Percentiles rank a stretch among this genome's conserved stretches.
Evolutionary conservation across 208 protist genomes (phyloP).

Genomic region (Plasmodiophora brassicae): DNA sequence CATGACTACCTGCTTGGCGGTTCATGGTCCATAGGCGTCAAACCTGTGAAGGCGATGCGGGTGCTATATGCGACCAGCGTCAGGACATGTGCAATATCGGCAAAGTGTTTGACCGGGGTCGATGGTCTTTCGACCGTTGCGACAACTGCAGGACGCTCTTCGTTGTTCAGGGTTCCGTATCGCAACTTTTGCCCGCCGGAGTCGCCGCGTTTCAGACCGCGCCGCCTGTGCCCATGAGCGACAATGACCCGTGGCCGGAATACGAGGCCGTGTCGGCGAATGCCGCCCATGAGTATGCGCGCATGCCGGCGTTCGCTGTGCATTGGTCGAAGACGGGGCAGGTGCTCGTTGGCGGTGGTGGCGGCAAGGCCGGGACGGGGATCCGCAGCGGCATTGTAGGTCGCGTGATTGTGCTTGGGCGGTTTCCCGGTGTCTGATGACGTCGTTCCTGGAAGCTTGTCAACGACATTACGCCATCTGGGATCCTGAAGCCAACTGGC

Average conservation of each 20-base stretch:
- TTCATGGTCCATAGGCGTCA: too few relatives aligned
- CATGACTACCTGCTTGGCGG: too few relatives aligned
- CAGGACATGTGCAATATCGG: too few relatives aligned
- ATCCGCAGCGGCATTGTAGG: conserved; percentile 7
- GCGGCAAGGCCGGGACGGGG: background rate
- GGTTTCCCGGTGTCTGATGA: too few relatives aligned
- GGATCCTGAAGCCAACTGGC: background rate
- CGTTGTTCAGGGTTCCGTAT: too few relatives aligned
- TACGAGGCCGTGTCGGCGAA: background rate
- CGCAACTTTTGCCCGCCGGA: too few relatives aligned
- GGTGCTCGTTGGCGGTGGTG: background rate
- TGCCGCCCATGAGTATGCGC: background rate
- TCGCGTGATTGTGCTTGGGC: too few relatives aligned
- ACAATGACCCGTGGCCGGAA: background rate
- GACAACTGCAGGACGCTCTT: too few relatives aligned
- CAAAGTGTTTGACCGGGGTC: too few relatives aligned
- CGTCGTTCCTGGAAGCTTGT: background rate
- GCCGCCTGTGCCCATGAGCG: background rate
- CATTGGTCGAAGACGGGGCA: background rate
- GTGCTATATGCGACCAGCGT: too few relatives aligned
- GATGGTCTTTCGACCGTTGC: too few relatives aligned
- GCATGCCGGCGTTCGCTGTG: background rate
- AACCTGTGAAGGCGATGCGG: too few relatives aligned
- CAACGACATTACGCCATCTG: background rate
- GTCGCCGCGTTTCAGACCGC: background rate